Base-by-base conservation (phyloP, 768 basidiomycete species). In the Cystofilobasidium bisporidii region DNA sequence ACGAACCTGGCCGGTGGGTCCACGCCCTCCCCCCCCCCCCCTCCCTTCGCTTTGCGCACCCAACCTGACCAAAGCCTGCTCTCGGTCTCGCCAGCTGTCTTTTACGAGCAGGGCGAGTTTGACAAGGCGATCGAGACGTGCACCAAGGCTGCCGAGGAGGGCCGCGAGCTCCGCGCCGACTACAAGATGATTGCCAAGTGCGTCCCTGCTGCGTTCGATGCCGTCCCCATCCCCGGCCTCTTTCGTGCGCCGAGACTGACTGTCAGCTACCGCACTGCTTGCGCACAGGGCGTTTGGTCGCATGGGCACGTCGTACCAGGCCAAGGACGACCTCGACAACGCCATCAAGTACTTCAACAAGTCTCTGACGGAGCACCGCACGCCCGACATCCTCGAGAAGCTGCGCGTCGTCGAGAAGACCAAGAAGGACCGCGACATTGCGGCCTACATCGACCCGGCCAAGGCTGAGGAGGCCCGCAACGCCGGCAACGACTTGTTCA, bases 81-180 rank as follows among this genome's bases (percentile, higher is more conserved):
- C 36, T 65, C 30, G 22, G 36, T 20, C 0, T n/a, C 43, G 59
- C n/a, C 75, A 87, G 96, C 96, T 65, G 91, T 85, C 11, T 88
- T 93, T 78, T 92, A 91, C 73, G 96, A 99, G 79, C 83, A 94
- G 76, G 90, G 87, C 14, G 86, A 98, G 41, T 97, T 86, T 73
- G 87, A 91, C 78, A 87, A 89, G 76, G 84, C 85, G 65, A 93
- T 99, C 73, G 87, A 92, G 76, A 84, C 85, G 0, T 93, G 91
- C 76, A 86, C 96, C 74, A 93, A 91, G 78, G 94, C 96, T n/a
- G 87, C 91, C 53, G 96, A 98, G 17, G 89, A 97, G 75, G 96
- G 91, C 38, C 87, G 93, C 60, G 75, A 92, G 83, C 75, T 92
- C 48, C 86, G 91, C 60, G 89, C 88, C 6, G 94, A 99, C 79